Conservation (phyloP, 2,329 filamentous ascomycete genomes). For the Cordyceps cicadae region DNA sequence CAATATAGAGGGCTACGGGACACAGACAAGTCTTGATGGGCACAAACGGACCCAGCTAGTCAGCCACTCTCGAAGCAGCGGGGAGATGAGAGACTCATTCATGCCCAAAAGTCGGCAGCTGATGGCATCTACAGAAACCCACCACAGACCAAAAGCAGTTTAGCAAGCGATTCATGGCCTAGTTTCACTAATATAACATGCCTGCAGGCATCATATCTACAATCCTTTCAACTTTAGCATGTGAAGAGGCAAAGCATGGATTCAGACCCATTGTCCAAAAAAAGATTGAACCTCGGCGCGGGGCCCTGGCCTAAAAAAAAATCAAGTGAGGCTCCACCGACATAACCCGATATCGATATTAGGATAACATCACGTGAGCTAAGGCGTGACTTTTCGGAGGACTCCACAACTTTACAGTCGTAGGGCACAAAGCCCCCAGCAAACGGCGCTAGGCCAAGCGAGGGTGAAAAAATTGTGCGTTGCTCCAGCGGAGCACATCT, state of each 20-base stretch:
- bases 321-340: background rate
- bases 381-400: constrained; percentile 3
- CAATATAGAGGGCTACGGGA: constrained; percentile 8
- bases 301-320: background rate
- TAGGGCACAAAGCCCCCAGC: constrained; percentile 29
- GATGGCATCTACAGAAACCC: constrained; percentile 5
- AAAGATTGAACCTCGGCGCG: constrained; percentile 4
- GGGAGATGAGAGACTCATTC: background rate
- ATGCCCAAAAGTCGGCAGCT: background rate
- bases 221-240: background rate
- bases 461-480: constrained; percentile 22
- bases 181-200: background rate
- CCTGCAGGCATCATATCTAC: background rate
- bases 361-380: constrained; percentile 7
- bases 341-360: background rate
- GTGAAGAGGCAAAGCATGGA: background rate
- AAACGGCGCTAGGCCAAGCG: constrained; percentile 19
- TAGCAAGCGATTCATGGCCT: constrained; percentile 7
- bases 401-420: background rate
- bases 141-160: constrained; percentile 2
- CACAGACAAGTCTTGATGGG: constrained; percentile 9
- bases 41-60: constrained; percentile 10
- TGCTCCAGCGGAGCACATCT: constrained; percentile 22
- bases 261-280: constrained; percentile 3
- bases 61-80: constrained; percentile 1